A percentile compares a stretch with the other conserved stretches of the same genome.
phyloP scores from a whole-genome alignment of 1,284 basidiomycete genomes.

The Puccinia hordei region DNA sequence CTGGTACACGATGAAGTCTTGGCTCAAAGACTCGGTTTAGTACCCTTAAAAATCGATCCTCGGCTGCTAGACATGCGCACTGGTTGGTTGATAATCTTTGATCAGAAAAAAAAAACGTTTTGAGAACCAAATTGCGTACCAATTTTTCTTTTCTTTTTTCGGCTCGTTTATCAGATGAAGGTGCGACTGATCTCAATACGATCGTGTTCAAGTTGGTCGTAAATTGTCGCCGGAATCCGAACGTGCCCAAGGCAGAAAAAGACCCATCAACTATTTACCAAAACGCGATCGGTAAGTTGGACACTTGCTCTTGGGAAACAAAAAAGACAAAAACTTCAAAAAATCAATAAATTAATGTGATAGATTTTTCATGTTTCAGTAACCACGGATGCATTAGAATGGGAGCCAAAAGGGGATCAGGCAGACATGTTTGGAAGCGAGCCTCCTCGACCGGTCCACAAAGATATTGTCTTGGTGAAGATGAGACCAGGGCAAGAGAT shows the following conservation, averaged over 20 bases:
- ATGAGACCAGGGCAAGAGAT: slow-evolving; percentile 79
- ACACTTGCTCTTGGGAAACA: not conserved
- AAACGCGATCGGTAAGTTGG: slow-evolving; percentile 64
- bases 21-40: slow-evolving; percentile 82
- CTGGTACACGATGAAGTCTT: slow-evolving; percentile 94
- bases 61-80: slow-evolving; percentile 62
- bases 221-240: slow-evolving; percentile 69
- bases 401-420: slow-evolving; percentile 85
- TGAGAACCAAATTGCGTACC: no score
- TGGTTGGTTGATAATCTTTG: slow-evolving; percentile 54
- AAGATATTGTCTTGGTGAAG: slow-evolving; percentile 89
- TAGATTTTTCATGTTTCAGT: slow-evolving; percentile 61
- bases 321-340: no score
- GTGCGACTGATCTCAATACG: slow-evolving; percentile 84
- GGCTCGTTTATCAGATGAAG: slow-evolving; percentile 60
- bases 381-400: slow-evolving; percentile 75
- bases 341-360: no score
- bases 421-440: slow-evolving; percentile 61
- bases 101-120: no score
- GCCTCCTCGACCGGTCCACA: slow-evolving; percentile 73
- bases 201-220: slow-evolving; percentile 83
- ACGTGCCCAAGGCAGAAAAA: slow-evolving; percentile 65
- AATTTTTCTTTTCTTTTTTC: not conserved
- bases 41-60: slow-evolving; percentile 87
- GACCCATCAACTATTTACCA: slow-evolving; percentile 71